Evolutionary conservation across 495 filamentous ascomycete genomes (phyloP), one percentile per base, ranked within the genome.

Genomic region (Thozetella sp.): DNA sequence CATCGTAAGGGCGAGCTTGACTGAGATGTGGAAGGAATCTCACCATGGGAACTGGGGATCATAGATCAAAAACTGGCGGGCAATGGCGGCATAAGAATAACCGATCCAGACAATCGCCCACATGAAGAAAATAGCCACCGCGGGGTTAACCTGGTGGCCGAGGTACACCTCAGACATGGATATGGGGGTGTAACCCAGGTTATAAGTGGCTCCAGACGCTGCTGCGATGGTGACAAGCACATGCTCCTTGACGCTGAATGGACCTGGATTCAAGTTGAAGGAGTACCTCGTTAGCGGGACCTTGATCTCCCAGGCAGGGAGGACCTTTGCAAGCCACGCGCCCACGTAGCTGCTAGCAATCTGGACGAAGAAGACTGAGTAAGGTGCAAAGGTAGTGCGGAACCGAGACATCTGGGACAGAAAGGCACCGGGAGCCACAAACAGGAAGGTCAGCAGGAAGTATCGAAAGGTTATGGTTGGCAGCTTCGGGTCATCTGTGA

Each of bases 291-390:
- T 48, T 10, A 48, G n/a, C 1, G 82, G 82, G 11, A 84, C 55
- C 0, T 72, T 70, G 40, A 85, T 58, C 13, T 65, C 68, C 67
- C 74, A 79, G 6, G 72, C 65, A 22, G 83, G 83, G 9, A 86
- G 67, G 2, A 76, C 66, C 25, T 72, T 72, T 3, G 82, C 81
- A 13, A 85, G 72, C 66, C 82, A 85, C 23, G 80, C 72, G 2
- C 83, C 83, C 12, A 76, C 78, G 61, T 84, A 85, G 62, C 83
- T 80, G 55, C 74, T 78, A 6, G 80, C 81, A 17, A 84, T 83
- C 58, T 83, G 80, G 26, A 85, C 83, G 57, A 86, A 85, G 63
- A 86, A 84, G 54, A 85, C 71, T 1, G 82, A 83, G 61, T 85
- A 86, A 2, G 78, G 80, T 1, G 83, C 81, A 23, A 76, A 72